Conservation (phyloP, 768 basidiomycete species). For the Lenzites betulinus region DNA sequence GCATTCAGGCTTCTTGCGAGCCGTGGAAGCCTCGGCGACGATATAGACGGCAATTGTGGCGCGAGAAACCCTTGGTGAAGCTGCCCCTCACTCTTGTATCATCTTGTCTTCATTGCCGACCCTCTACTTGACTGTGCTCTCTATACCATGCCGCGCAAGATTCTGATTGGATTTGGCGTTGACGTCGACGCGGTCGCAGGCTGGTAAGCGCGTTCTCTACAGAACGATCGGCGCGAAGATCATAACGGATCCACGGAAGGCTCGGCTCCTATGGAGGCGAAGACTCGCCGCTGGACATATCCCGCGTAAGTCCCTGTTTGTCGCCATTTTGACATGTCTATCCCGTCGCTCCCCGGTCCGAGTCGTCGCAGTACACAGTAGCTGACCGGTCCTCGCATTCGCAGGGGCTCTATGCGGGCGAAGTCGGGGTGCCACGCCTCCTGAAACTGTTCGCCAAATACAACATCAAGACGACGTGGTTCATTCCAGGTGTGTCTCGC, state of each 20-base stretch:
- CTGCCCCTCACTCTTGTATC: too few relatives aligned
- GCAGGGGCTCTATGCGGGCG: constrained; percentile 72
- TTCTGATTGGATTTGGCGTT: constrained; percentile 63
- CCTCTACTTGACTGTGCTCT: not conserved
- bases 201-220: constrained; percentile 47
- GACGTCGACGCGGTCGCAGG: constrained; percentile 80
- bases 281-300: constrained; percentile 69
- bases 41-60: too few relatives aligned
- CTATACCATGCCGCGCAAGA: constrained; percentile 52
- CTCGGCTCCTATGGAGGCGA: constrained; percentile 78
- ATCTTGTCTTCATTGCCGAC: too few relatives aligned
- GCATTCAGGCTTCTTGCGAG: not conserved
- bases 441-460: constrained; percentile 75
- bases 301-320: constrained; percentile 43
- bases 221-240: not conserved
- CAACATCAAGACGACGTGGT: constrained; percentile 70
- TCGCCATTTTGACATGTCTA: not conserved
- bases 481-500: constrained; percentile 57
- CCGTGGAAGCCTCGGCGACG: too few relatives aligned
- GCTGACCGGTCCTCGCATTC: not conserved
- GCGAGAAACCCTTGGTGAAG: too few relatives aligned
- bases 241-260: constrained; percentile 36
- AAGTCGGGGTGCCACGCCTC: constrained; percentile 68
- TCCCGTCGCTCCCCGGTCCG: not conserved
- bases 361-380: too few relatives aligned